A percentile compares a stretch with the other conserved stretches of the same genome.
Conservation (phyloP, 2,329 filamentous ascomycete genomes). For the Dactylellina leptospora region DNA sequence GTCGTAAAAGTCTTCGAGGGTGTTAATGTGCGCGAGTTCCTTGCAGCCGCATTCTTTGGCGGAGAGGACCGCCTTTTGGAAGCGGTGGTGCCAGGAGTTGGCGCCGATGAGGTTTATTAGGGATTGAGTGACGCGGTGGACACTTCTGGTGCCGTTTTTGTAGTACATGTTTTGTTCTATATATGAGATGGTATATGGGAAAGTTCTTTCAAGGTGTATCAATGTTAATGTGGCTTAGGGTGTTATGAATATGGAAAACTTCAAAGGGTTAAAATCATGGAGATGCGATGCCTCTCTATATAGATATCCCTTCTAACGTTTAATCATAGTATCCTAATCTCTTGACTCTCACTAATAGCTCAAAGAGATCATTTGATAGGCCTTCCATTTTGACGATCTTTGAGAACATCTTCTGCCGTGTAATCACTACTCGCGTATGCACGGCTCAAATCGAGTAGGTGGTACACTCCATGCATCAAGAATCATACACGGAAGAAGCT, state of each 20-base stretch:
- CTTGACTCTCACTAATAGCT: background rate
- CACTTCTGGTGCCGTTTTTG: conserved; percentile 5
- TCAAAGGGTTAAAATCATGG: background rate
- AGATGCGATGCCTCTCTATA: too few species aligned
- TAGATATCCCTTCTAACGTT: background rate
- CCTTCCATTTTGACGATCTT: too few species aligned
- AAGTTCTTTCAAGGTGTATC: background rate
- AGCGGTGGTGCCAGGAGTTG: conserved; percentile 51
- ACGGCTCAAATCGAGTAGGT: too few species aligned
- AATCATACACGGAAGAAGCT: too few species aligned
- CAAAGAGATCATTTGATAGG: too few species aligned
- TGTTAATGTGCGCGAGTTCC: conserved; percentile 49
- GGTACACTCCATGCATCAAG: too few species aligned
- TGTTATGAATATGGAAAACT: background rate
- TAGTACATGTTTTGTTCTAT: background rate
- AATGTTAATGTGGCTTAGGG: background rate
- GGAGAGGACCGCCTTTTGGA: conserved; percentile 47
- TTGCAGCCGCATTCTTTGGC: conserved; percentile 45
- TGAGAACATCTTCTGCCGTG: too few species aligned
- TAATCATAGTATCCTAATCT: background rate
- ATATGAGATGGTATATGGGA: background rate
- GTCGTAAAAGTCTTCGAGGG: conserved; percentile 44
- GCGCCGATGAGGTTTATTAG: conserved; percentile 51
- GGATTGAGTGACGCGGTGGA: conserved; percentile 29
- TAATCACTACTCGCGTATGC: too few species aligned